Percentiles rank a stretch among this genome's conserved stretches.
Evolutionary conservation across 768 basidiomycete genomes (phyloP).

Genomic region (Suillus subaureus): DNA sequence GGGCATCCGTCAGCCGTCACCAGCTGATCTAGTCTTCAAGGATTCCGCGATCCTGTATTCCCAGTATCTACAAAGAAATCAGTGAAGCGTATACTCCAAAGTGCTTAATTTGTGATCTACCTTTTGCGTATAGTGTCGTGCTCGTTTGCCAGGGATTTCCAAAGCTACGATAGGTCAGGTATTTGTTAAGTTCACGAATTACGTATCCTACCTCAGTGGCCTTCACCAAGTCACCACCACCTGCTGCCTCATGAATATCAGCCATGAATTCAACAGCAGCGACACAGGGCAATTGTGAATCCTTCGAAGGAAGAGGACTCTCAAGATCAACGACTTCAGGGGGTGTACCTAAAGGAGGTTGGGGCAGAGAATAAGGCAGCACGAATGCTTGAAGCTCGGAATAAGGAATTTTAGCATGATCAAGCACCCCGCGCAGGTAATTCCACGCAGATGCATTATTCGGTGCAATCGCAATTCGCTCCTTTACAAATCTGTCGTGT

Average conservation of each 20-base stretch:
- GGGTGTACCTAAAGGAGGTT: slow-evolving; percentile 25
- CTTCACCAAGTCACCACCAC: slow-evolving; percentile 46
- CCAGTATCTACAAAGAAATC: slow-evolving; percentile 61
- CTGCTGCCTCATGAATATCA: slow-evolving; percentile 66
- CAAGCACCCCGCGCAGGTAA: slow-evolving; percentile 87
- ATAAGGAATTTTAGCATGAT: slow-evolving; percentile 60
- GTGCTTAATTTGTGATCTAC: slow-evolving; percentile 40
- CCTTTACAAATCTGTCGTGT: slow-evolving; percentile 68
- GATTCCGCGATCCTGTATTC: slow-evolving; percentile 68
- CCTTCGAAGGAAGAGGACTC: slow-evolving; percentile 64
- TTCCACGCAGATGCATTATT: slow-evolving; percentile 98
- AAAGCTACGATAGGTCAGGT: slow-evolving; percentile 49
- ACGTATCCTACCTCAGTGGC: slow-evolving; percentile 48
- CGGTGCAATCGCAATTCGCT: slow-evolving; percentile 82
- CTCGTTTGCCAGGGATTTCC: slow-evolving; percentile 67
- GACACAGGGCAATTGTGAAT: slow-evolving; percentile 74
- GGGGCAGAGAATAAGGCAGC: slow-evolving; percentile 55
- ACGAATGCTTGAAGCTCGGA: slow-evolving; percentile 60
- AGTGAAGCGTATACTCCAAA: slow-evolving; percentile 18
- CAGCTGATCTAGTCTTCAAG: slow-evolving; percentile 15
- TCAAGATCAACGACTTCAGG: slow-evolving; percentile 70
- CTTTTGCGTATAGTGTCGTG: slow-evolving; percentile 78
- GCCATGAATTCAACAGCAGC: slow-evolving; percentile 87
- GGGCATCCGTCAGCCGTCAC: slow-evolving; percentile 11
- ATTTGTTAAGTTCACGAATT: slow-evolving; percentile 1